These are phyloP conservation scores for Globisporangium middletonii DNA, from an alignment of 352 stramenopile genomes.

Conservation along the genomic window DNA sequence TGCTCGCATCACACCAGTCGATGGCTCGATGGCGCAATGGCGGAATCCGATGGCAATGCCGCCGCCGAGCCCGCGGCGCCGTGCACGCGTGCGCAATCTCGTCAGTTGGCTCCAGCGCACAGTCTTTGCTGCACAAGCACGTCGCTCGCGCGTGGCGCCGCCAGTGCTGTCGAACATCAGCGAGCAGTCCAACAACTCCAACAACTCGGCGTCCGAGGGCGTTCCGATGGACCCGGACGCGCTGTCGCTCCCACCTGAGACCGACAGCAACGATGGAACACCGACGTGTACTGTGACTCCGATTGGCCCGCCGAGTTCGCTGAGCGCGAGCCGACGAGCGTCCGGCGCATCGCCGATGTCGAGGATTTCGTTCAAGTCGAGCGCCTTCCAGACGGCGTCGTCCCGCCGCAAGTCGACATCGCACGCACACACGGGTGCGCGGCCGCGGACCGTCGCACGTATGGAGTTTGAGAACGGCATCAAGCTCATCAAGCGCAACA, in stretches of 20 bases:
- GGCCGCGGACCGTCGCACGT: constrained; percentile 5
- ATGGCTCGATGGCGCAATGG: constrained; percentile 5
- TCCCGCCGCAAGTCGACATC: neutral
- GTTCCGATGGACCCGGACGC: neutral
- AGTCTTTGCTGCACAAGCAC: neutral
- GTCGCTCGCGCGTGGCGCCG: neutral
- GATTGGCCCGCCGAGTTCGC: neutral
- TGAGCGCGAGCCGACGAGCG: neutral
- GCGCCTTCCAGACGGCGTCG: neutral
- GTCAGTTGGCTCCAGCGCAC: neutral
- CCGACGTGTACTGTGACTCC: neutral
- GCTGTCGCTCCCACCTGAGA: neutral
- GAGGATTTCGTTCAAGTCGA: neutral
- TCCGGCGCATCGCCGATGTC: neutral
- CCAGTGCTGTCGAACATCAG: constrained; percentile 4
- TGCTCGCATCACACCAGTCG: neutral
- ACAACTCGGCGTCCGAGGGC: constrained; percentile 3
- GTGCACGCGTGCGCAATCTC: neutral
- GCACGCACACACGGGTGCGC: neutral
- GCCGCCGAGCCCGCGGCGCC: neutral
- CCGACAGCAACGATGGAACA: too few relatives aligned
- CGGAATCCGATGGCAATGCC: neutral
- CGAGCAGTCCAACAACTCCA: constrained; percentile 8
- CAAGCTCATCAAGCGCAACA: constrained; percentile 24
- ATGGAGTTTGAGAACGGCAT: constrained; percentile 23